A percentile compares a stretch with the other conserved stretches of the same genome.
These are phyloP conservation scores for Suillus plorans DNA, from an alignment of 768 basidiomycete genomes.

Conservation along the genomic window DNA sequence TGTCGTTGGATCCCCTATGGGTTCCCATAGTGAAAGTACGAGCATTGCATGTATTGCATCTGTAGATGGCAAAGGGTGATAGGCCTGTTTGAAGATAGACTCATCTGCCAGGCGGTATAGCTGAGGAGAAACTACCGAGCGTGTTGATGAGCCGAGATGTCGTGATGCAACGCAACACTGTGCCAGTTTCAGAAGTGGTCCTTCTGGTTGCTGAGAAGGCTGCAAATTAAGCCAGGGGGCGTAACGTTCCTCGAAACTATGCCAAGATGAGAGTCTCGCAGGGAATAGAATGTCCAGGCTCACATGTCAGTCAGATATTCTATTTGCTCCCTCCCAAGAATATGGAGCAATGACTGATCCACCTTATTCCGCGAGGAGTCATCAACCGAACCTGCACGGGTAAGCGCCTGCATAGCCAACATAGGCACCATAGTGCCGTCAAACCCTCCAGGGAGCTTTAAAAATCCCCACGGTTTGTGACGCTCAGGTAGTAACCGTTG, in stretches of 20 bases:
- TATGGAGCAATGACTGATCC: slow-evolving; percentile 28
- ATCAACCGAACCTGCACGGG: slow-evolving; percentile 24
- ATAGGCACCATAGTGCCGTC: slow-evolving; percentile 48
- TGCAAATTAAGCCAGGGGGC: slow-evolving; percentile 44
- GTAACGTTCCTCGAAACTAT: slow-evolving; percentile 44
- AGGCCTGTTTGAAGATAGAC: slow-evolving; percentile 38
- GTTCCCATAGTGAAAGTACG: slow-evolving; percentile 45
- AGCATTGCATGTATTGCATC: slow-evolving; percentile 43
- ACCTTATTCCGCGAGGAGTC: slow-evolving; percentile 25
- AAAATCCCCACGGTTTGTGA: slow-evolving; percentile 39
- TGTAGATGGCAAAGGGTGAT: slow-evolving; percentile 40
- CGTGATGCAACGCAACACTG: slow-evolving; percentile 47
- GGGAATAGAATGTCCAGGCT: slow-evolving; percentile 7
- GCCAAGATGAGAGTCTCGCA: not conserved
- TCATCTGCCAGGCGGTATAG: slow-evolving; percentile 43
- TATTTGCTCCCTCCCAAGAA: slow-evolving; percentile 36
- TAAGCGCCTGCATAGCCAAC: slow-evolving; percentile 44
- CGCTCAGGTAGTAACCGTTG: slow-evolving; percentile 37
- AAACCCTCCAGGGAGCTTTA: slow-evolving; percentile 36
- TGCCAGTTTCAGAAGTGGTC: slow-evolving; percentile 40
- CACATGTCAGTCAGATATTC: slow-evolving; percentile 40
- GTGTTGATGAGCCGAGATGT: slow-evolving; percentile 38
- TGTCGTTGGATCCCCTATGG: slow-evolving; percentile 33
- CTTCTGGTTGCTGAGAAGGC: slow-evolving; percentile 28
- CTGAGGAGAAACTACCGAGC: slow-evolving; percentile 36